A percentile compares a stretch with the other conserved stretches of the same genome.
These are phyloP conservation scores for Bassia scoparia DNA, from an alignment of 148 eudicot genomes.

Conservation along the genomic window DNA sequence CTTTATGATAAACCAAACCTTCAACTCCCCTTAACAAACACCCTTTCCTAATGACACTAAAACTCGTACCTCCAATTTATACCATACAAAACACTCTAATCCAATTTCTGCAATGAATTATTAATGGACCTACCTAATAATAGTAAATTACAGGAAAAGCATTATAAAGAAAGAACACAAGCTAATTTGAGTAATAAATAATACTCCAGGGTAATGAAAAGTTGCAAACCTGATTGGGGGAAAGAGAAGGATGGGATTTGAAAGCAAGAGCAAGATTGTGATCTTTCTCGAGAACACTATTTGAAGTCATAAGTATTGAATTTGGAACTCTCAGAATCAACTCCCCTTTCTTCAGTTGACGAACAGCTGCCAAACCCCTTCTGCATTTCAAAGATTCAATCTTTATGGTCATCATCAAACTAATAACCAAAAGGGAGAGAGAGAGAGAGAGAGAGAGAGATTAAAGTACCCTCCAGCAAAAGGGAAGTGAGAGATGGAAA, in stretches of 20 bases:
- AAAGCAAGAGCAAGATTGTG: conserved; percentile 38
- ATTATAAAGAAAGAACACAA: too few species aligned
- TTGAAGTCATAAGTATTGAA: conserved; percentile 53
- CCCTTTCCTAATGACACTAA: too few species aligned
- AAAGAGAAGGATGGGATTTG: conserved; percentile 40
- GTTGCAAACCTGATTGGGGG: conserved; percentile 63
- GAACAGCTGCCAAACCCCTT: conserved; percentile 81
- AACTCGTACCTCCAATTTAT: too few species aligned
- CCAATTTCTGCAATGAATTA: too few species aligned
- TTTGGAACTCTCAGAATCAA: conserved; percentile 79
- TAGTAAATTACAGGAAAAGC: too few species aligned
- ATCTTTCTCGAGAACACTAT: conserved; percentile 47
- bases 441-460: not conserved
- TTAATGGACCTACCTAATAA: too few species aligned
- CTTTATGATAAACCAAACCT: too few species aligned
- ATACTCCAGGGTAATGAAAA: not conserved
- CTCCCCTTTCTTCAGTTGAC: conserved; percentile 75
- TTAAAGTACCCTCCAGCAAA: conserved; percentile 67
- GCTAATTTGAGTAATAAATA: too few species aligned
- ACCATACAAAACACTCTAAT: too few species aligned
- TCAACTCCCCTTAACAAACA: too few species aligned
- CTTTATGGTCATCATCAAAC: not conserved
- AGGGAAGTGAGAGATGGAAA: conserved; percentile 58
- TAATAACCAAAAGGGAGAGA: too few species aligned
- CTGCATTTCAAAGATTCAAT: conserved; percentile 32